Evolutionary conservation across 139 green algal genomes (phyloP), one percentile per base, ranked within the genome.

Genomic region (Desmodesmus armatus): DNA sequence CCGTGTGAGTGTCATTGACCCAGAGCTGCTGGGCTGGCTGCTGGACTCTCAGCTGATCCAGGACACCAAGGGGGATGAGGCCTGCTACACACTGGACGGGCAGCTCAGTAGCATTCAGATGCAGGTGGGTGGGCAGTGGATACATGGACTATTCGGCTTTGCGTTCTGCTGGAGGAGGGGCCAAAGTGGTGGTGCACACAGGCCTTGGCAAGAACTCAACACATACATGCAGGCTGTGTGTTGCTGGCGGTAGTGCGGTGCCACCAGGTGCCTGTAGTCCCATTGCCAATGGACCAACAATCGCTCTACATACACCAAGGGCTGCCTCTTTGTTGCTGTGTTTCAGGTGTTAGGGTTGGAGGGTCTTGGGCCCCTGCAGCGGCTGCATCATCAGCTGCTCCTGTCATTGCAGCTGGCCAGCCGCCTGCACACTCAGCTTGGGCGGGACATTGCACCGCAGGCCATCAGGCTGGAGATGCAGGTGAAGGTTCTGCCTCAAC

Each of bases 21-120:
- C 55, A 5, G 76, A 82, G 37, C 17, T 82, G 53, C 60, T 82
- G 58, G 76, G 27, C 2, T 82, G 76, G 76, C 63, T 82, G 37
- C 41, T 43, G 29, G 82, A 90, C 43, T 88, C 89, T 23, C 90
- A 92, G 65, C 90, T 94, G 55, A 70, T 91, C 70, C 91, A 92
- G 84, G 69, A 83, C 21, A 70, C 73, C 55, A 88, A 90, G 40
- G 85, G 83, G 49, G 72, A 89, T 60, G 83, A 89, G 21, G 84
- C 81, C 39, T 78, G 53, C 41, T 76, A 51, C 55, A 53, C 41
- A 81, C 47, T 90, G 58, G 65, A 88, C 35, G 83, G 11, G 31
- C 63, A 72, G 63, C 9, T 72, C 11, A 31, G 41, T 1, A 72
- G 63, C 29, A n/a, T n/a, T n/a, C n/a, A n/a, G n/a, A n/a, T n/a